These are phyloP conservation scores for Dactylellina cionopaga DNA, from an alignment of 2,329 filamentous ascomycete genomes.

Conservation along the genomic window DNA sequence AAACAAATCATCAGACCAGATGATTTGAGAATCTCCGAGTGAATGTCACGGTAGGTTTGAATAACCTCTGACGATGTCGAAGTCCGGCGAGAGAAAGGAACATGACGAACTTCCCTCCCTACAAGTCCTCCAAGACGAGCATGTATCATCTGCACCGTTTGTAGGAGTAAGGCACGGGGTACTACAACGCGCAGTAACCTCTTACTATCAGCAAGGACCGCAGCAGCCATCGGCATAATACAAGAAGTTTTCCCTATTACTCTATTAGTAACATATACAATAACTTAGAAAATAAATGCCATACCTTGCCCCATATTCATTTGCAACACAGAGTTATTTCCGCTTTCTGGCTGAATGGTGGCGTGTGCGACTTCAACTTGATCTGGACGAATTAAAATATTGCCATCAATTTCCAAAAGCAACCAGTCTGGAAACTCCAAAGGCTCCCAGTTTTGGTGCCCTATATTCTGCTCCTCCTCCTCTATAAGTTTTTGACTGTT, in stretches of 20 bases:
- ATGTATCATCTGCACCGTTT: slow-evolving; percentile 69
- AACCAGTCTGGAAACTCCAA: slow-evolving; percentile 69
- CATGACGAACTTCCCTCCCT: slow-evolving; percentile 66
- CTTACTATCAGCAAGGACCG: slow-evolving; percentile 63
- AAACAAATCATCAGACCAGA: slow-evolving; percentile 69
- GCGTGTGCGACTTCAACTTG: slow-evolving; percentile 72
- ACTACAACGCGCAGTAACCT: slow-evolving; percentile 68
- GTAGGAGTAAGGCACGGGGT: slow-evolving; percentile 67
- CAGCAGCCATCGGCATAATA: slow-evolving; percentile 67
- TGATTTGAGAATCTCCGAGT: slow-evolving; percentile 61
- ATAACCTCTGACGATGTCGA: slow-evolving; percentile 58
- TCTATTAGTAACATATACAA: no score
- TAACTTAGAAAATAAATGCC: neutral
- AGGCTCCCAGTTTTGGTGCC: slow-evolving; percentile 69
- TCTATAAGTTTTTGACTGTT: slow-evolving; percentile 54
- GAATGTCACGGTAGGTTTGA: slow-evolving; percentile 60
- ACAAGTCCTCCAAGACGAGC: slow-evolving; percentile 68
- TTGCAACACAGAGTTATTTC: slow-evolving; percentile 70
- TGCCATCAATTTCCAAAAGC: slow-evolving; percentile 72
- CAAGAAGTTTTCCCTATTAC: slow-evolving; percentile 68
- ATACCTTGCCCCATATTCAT: slow-evolving; percentile 74
- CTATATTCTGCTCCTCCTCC: slow-evolving; percentile 63
- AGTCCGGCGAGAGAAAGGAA: slow-evolving; percentile 69
- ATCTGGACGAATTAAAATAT: slow-evolving; percentile 70
- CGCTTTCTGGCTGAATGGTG: slow-evolving; percentile 68